phyloP scores from a whole-genome alignment of 116 monocot genomes.

The Iris pallida region DNA sequence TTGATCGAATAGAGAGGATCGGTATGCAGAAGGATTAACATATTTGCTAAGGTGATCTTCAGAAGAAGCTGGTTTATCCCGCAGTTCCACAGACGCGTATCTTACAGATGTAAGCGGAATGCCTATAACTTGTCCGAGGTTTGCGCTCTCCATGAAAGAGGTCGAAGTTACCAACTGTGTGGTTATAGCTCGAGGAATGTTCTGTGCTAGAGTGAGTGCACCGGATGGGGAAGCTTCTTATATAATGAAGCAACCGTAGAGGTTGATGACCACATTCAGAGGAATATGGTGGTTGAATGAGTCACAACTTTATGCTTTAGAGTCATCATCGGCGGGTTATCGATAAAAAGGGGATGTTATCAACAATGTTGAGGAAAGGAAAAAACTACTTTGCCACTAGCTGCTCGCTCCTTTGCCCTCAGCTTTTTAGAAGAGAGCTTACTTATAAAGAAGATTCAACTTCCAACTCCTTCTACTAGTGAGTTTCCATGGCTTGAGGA shows the following conservation, averaged over 20 bases:
- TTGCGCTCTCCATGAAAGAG: background rate
- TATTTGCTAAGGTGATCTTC: background rate
- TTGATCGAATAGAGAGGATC: constrained; percentile 3
- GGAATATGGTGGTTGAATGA: constrained; percentile 2
- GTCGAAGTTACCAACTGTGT: too few relatives aligned
- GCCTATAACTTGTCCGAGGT: constrained; percentile 3
- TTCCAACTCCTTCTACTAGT: too few relatives aligned
- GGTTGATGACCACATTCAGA: background rate
- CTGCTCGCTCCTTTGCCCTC: too few relatives aligned
- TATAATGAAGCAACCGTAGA: background rate
- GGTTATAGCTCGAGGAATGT: background rate
- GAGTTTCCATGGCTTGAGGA: too few relatives aligned
- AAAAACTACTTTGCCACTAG: too few relatives aligned
- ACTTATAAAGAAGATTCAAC: too few relatives aligned
- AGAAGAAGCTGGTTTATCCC: background rate
- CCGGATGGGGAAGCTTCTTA: background rate
- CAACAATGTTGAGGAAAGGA: too few relatives aligned
- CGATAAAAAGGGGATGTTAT: too few relatives aligned
- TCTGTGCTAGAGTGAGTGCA: background rate
- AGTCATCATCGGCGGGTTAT: too few relatives aligned
- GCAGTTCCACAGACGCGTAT: background rate
- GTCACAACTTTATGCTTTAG: background rate
- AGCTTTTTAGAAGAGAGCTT: too few relatives aligned
- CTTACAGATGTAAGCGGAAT: background rate
- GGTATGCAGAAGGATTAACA: background rate